These are phyloP conservation scores for Candida nonsorbophila DNA, from an alignment of 805 yeast genomes.

Conservation along the genomic window DNA sequence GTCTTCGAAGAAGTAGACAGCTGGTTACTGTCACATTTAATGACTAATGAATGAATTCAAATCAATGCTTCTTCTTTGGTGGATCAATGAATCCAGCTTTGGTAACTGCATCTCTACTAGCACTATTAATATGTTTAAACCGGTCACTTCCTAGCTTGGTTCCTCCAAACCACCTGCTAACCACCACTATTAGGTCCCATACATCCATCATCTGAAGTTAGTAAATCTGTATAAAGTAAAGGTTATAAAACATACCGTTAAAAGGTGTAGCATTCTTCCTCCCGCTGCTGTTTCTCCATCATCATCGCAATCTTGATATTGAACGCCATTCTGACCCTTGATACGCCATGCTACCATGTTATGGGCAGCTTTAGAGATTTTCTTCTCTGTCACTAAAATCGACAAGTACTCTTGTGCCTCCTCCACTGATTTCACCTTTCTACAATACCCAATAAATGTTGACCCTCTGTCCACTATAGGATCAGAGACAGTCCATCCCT, in stretches of 20 bases:
- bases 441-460: constrained; percentile 74
- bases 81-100: constrained; percentile 50
- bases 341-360: constrained; percentile 88
- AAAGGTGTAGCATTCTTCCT: constrained; percentile 70
- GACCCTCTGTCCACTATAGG: constrained; percentile 81
- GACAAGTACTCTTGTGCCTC: constrained; percentile 57
- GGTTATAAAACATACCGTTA: constrained; percentile 42
- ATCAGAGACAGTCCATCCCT: constrained; percentile 73
- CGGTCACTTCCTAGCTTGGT: constrained; percentile 87
- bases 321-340: constrained; percentile 46
- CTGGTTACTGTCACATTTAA: too few relatives aligned
- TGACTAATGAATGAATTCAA: too few relatives aligned
- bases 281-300: constrained; percentile 99
- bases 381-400: constrained; percentile 55
- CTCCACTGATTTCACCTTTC: constrained; percentile 54
- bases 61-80: too few relatives aligned
- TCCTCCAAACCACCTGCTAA: constrained; percentile 93
- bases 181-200: constrained; percentile 81
- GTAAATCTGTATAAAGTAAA: constrained; percentile 1
- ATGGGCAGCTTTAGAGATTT: constrained; percentile 65
- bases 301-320: constrained; percentile 85
- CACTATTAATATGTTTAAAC: constrained; percentile 86
- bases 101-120: constrained; percentile 79
- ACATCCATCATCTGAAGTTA: constrained; percentile 57
- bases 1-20: too few relatives aligned